These are phyloP conservation scores for Hypsizygus marmoreus DNA, from an alignment of 768 basidiomycete genomes.

Conservation along the genomic window DNA sequence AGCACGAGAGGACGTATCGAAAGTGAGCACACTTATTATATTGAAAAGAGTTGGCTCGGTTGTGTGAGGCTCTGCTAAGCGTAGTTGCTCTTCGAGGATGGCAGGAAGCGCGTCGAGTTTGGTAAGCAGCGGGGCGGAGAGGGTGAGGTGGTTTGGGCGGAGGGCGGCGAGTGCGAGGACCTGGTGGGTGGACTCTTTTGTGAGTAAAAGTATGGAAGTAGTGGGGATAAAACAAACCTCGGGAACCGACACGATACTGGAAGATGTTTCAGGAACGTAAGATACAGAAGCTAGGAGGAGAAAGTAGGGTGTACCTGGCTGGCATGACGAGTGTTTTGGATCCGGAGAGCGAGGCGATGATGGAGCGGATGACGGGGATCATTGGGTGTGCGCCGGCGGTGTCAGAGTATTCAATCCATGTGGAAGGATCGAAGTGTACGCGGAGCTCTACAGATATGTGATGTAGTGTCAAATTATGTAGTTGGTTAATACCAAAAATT, in stretches of 20 bases:
- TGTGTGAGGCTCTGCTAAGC: too few relatives aligned
- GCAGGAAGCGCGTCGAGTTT: constrained; percentile 31
- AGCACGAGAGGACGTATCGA: too few relatives aligned
- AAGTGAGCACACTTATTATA: too few relatives aligned
- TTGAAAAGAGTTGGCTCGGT: too few relatives aligned
- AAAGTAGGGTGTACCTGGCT: constrained; percentile 38
- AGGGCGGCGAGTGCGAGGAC: constrained; percentile 43
- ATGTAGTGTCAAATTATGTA: background rate
- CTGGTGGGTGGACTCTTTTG: constrained; percentile 20
- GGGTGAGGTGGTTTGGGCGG: constrained; percentile 43
- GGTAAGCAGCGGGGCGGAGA: constrained; percentile 42
- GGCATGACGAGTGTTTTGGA: constrained; percentile 49
- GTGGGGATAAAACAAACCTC: constrained; percentile 30
- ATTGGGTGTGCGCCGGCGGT: constrained; percentile 44
- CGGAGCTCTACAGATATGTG: constrained; percentile 37
- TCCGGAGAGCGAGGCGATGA: constrained; percentile 39
- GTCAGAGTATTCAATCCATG: constrained; percentile 41
- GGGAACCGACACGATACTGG: constrained; percentile 40
- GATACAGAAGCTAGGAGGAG: background rate
- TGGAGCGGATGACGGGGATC: constrained; percentile 37
- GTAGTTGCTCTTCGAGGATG: constrained; percentile 13
- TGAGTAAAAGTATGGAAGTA: background rate
- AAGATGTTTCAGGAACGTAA: background rate
- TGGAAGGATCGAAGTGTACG: constrained; percentile 44
- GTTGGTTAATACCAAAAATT: too few relatives aligned